These are phyloP conservation scores for Ramaria rubella DNA, from an alignment of 768 basidiomycete genomes.

Conservation along the genomic window DNA sequence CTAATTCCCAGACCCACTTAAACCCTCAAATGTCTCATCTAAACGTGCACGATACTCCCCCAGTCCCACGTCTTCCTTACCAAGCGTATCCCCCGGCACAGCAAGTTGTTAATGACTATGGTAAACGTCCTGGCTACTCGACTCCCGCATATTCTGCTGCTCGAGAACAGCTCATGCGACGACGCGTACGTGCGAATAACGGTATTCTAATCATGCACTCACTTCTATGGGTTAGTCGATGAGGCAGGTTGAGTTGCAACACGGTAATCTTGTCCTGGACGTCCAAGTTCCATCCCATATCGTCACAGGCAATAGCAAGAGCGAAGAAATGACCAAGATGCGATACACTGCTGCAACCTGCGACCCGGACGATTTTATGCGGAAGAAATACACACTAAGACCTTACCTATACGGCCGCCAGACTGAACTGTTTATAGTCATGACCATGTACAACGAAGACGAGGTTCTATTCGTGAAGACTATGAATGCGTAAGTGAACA, in stretches of 20 bases:
- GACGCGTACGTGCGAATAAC: conserved; percentile 31
- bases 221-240: conserved; percentile 36
- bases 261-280: conserved; percentile 83
- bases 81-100: conserved; percentile 49
- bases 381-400: conserved; percentile 67
- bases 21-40: conserved; percentile 52
- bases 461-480: conserved; percentile 71
- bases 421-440: conserved; percentile 91
- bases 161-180: conserved; percentile 76
- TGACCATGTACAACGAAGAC: conserved; percentile 97
- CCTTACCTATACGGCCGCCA: conserved; percentile 73
- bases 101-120: conserved; percentile 22
- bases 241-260: conserved; percentile 69
- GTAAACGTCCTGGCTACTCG: conserved; percentile 36
- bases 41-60: conserved; percentile 34
- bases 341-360: conserved; percentile 85
- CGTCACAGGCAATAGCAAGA: conserved; percentile 48
- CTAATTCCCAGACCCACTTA: conserved; percentile 71
- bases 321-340: conserved; percentile 78
- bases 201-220: not conserved
- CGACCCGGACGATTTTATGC: conserved; percentile 84
- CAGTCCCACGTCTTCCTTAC: conserved; percentile 51
- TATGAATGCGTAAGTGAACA: conserved; percentile 67
- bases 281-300: conserved; percentile 75
- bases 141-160: conserved; percentile 56